Evolutionary conservation across 1,284 basidiomycete species (phyloP).

Genomic region (Polyporus tsugae): DNA sequence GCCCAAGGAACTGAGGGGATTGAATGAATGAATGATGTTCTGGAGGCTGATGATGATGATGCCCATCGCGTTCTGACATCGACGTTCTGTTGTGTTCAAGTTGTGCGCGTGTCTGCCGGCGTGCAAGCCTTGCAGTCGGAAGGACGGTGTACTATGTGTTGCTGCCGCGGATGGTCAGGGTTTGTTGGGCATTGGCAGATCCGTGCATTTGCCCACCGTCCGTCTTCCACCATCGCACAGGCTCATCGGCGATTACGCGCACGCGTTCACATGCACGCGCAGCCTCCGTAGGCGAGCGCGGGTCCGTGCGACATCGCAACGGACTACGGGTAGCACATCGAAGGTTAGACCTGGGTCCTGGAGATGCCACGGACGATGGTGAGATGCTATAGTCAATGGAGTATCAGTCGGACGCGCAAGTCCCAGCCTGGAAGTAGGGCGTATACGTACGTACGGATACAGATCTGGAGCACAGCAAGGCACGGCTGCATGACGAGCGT

Average conservation of each 20-base stretch:
- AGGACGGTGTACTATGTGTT: too few relatives aligned
- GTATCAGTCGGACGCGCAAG: neutral
- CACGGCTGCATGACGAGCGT: neutral
- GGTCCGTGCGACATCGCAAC: too few relatives aligned
- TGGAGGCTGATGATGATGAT: neutral
- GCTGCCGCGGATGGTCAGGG: too few relatives aligned
- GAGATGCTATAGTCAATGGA: too few relatives aligned
- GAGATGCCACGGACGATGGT: too few relatives aligned
- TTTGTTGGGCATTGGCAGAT: neutral
- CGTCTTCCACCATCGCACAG: neutral
- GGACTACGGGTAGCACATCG: neutral
- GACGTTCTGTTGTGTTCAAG: too few relatives aligned
- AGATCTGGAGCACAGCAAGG: slow-evolving; percentile 2
- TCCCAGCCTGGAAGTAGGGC: neutral
- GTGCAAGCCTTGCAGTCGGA: neutral
- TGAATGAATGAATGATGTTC: neutral
- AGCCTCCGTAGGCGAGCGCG: neutral
- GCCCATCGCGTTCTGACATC: neutral
- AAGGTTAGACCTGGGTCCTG: too few relatives aligned
- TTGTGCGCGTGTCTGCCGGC: too few relatives aligned
- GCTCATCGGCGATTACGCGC: neutral
- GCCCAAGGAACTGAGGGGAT: neutral
- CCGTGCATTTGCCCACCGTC: neutral
- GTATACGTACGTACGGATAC: neutral
- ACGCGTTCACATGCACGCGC: neutral